phyloP scores from a whole-genome alignment of 1,284 basidiomycete genomes.

The Ustilago shanxiensis region DNA sequence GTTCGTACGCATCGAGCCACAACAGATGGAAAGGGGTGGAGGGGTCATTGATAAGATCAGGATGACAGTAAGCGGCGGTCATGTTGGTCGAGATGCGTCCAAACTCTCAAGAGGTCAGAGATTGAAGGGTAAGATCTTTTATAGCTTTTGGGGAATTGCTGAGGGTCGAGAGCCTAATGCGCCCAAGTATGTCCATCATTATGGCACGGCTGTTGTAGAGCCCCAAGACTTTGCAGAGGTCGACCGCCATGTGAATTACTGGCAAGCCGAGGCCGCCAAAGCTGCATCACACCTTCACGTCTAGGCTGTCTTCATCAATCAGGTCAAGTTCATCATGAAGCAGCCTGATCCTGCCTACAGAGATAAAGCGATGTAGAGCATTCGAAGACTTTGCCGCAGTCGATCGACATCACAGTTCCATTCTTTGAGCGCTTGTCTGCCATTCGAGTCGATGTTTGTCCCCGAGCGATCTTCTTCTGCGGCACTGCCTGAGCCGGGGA shows the following conservation, averaged over 20 bases:
- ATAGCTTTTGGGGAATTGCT: constrained; percentile 7
- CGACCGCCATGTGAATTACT: background rate
- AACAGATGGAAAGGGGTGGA: background rate
- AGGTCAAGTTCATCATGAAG: background rate
- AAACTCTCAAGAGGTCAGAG: background rate
- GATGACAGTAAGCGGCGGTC: constrained; percentile 1
- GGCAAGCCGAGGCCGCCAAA: background rate
- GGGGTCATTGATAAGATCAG: background rate
- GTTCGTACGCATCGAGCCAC: background rate
- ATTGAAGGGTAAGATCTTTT: background rate
- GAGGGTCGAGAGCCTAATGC: background rate
- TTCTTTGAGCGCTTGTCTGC: no score
- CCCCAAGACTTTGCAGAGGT: background rate
- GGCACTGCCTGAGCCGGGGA: no score
- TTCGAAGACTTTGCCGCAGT: no score
- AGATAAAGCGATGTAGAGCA: no score
- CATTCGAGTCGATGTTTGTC: no score
- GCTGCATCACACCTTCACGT: background rate
- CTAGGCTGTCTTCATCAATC: background rate
- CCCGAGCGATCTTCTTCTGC: no score
- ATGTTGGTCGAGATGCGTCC: no score
- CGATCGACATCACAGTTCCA: no score
- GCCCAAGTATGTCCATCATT: background rate
- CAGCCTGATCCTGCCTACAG: no score
- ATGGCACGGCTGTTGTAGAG: background rate